Conservation (phyloP, 2,329 filamentous ascomycete species). For the Pestalotiopsis sp. region DNA sequence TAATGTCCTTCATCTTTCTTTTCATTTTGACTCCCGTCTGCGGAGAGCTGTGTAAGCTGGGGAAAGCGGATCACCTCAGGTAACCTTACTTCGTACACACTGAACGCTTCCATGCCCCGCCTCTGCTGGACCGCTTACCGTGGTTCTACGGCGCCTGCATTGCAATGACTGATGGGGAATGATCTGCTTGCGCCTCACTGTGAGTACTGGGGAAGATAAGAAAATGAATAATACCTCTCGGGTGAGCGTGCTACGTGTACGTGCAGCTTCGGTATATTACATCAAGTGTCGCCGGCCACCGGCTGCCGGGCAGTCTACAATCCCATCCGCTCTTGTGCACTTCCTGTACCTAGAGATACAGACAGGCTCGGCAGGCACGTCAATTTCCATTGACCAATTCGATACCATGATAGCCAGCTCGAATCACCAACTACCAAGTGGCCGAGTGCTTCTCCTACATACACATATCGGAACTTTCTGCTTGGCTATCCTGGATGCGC, state of each 20-base stretch:
- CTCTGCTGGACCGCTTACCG: too few species aligned
- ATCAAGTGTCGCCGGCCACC: background rate
- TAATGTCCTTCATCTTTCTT: background rate
- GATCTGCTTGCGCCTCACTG: background rate
- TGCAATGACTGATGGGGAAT: background rate
- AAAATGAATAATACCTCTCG: background rate
- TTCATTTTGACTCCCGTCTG: background rate
- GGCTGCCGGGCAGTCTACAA: background rate
- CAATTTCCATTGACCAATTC: too few species aligned
- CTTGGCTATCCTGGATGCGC: background rate
- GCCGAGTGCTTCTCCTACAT: background rate
- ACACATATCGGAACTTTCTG: background rate
- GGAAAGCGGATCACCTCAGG: background rate
- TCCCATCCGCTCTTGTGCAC: background rate
- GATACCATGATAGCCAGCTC: background rate
- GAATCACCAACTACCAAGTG: background rate
- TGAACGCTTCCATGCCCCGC: too few species aligned
- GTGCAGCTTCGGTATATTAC: background rate
- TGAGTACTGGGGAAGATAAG: background rate
- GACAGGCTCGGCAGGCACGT: background rate
- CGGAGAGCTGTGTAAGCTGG: background rate
- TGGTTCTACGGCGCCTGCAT: too few species aligned
- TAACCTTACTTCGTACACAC: too few species aligned
- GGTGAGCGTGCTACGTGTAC: slow-evolving; percentile 5
- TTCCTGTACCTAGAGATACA: background rate